Conservation (phyloP, 306 rosid genomes). For the Delonix regia region DNA sequence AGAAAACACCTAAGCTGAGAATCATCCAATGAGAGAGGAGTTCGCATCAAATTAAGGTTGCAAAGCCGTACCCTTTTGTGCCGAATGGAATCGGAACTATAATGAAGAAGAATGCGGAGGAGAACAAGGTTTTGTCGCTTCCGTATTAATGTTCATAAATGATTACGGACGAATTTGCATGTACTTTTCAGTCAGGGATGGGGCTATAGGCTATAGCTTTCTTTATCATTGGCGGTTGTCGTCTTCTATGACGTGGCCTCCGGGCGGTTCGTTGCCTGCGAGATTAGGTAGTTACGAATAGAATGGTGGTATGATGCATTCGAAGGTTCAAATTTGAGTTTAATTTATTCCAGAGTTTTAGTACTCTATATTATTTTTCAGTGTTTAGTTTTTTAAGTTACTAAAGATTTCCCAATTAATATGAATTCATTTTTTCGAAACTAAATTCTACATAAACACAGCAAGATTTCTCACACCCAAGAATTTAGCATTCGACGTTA, state of each 20-base stretch:
- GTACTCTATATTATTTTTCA: no score
- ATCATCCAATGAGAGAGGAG: not conserved
- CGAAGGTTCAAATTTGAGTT: not conserved
- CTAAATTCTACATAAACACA: no score
- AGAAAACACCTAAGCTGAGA: not conserved
- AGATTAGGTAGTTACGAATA: not conserved
- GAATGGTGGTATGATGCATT: not conserved
- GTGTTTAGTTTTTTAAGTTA: no score
- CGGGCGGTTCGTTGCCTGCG: not conserved
- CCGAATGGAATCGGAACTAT: not conserved
- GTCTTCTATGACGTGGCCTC: not conserved
- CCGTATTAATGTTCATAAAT: slow-evolving; percentile 14
- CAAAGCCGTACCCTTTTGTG: not conserved
- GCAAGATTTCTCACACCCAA: no score
- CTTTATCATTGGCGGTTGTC: not conserved
- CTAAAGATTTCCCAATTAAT: no score
- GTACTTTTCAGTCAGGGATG: not conserved
- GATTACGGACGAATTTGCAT: not conserved
- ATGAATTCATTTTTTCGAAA: no score
- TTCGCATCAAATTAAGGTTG: not conserved
- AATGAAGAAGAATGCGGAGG: not conserved
- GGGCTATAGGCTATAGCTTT: not conserved
- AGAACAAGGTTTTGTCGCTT: slow-evolving; percentile 4
- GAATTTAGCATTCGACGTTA: no score
- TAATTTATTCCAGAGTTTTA: slow-evolving; percentile 29